Evolutionary conservation across 495 filamentous ascomycete genomes (phyloP), one percentile per base, ranked within the genome.

Genomic region (Elaphomyces granulatus): DNA sequence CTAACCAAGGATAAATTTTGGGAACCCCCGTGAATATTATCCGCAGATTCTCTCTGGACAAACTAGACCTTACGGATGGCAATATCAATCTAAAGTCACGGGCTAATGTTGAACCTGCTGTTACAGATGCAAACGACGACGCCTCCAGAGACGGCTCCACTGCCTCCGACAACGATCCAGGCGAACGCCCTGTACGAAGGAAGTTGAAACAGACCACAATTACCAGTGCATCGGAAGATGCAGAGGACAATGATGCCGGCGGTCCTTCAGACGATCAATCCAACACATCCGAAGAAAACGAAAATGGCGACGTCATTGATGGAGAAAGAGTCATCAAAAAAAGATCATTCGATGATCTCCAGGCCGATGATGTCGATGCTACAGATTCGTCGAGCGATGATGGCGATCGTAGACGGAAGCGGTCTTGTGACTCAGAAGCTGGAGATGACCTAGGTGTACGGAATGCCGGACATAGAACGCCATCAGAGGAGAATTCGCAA

Each of bases 161-260:
- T 19, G 31, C 37, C 4, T 68, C 63, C 37, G 70, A 73, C 47
- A 67, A 66, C 38, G 67, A 71, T 20, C 50, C 59, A 31, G 61
- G 70, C 45, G 72, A 76, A 48, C 64, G 67, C 41, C 72, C 71
- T 8, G 72, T 76, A 32, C 64, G 77, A 37, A 68, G 75, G 45
- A 71, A 79, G 48, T 52, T 81, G 33, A 72, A 75, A 54, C 66
- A 78, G 48, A 75, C 77, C 3, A 66, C 68, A 4, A 71, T 81
- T 43, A 67, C 61, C 8, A 58, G 61, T 16, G 51, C 56, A 12
- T 45, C 59, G 2, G 43, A 45, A 20, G 36, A 51, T 10, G 32
- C 45, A 2, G 34, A 35, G 17, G 38, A 34, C 3, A 45, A 50
- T 15, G 35, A 45, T 31, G 14, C 40, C 17, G 50, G 41, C 41